phyloP scores from a whole-genome alignment of 768 basidiomycete species.

The Porphyrellus cyaneotinctus region DNA sequence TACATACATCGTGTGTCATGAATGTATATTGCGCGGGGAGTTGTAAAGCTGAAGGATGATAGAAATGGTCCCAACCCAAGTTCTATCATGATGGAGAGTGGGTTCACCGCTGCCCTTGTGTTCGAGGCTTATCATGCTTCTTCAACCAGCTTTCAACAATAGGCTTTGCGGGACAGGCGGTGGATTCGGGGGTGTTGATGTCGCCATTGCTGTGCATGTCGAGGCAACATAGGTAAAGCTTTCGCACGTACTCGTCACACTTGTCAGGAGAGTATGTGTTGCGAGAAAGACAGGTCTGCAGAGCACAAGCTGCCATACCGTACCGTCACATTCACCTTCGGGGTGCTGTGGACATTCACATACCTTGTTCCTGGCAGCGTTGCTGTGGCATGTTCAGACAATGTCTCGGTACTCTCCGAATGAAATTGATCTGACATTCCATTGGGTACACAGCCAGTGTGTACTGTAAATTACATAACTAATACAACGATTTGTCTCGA shows the following conservation, averaged over 20 bases:
- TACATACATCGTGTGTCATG: no score
- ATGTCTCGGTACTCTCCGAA: constrained; percentile 1
- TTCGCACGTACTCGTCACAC: constrained; percentile 49
- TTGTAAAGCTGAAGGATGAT: no score
- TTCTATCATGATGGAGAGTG: no score
- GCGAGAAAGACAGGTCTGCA: constrained; percentile 60
- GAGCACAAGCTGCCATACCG: constrained; percentile 47
- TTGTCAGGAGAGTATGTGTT: constrained; percentile 64
- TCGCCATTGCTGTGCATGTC: constrained; percentile 42
- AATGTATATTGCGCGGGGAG: no score
- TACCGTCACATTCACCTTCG: background rate
- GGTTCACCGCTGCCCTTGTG: background rate
- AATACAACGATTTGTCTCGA: constrained; percentile 3
- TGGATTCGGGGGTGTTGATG: constrained; percentile 41
- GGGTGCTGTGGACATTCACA: background rate
- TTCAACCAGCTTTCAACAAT: constrained; percentile 60
- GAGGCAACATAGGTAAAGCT: constrained; percentile 61
- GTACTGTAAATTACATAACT: background rate
- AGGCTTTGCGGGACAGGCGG: constrained; percentile 55
- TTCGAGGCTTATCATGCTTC: no score
- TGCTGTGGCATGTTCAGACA: constrained; percentile 1
- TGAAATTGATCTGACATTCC: background rate
- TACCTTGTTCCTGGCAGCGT: constrained; percentile 24
- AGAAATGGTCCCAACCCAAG: no score
- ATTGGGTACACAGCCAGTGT: background rate